Evolutionary conservation across 495 filamentous ascomycete species (phyloP).

Genomic region (Neurospora hispaniola): DNA sequence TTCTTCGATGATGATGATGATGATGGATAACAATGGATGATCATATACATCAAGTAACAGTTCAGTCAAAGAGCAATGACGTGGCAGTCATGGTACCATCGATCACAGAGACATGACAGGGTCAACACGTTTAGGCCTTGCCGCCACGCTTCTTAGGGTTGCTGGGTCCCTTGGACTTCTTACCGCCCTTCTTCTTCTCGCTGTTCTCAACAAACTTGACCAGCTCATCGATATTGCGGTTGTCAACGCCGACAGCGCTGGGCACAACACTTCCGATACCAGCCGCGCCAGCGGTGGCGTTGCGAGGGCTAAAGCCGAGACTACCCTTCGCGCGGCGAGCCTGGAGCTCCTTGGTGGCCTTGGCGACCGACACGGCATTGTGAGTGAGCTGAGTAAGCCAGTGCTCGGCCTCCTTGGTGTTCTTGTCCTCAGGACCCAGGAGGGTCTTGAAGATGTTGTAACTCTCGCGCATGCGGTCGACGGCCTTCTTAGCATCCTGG

Average conservation of each 20-base stretch:
- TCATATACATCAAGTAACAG: background rate
- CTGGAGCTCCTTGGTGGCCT: constrained; percentile 79
- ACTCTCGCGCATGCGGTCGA: constrained; percentile 85
- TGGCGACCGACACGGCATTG: constrained; percentile 86
- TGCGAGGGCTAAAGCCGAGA: constrained; percentile 37
- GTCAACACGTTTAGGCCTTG: constrained; percentile 2
- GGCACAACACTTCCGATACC: constrained; percentile 17
- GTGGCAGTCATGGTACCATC: background rate
- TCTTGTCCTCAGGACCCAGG: constrained; percentile 79
- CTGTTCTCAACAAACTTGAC: constrained; percentile 14
- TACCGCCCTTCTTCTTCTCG: constrained; percentile 31
- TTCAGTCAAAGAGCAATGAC: background rate
- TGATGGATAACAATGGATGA: background rate
- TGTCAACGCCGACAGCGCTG: constrained; percentile 4
- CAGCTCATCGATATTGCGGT: constrained; percentile 16
- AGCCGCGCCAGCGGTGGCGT: constrained; percentile 32
- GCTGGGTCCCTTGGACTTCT: constrained; percentile 55
- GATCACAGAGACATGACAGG: background rate
- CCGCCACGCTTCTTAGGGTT: constrained; percentile 61
- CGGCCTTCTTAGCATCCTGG: constrained; percentile 80
- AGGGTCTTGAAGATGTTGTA: constrained; percentile 86
- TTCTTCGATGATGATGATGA: background rate
- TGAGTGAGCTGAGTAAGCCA: constrained; percentile 96
- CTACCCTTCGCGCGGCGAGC: constrained; percentile 52
- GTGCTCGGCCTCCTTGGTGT: constrained; percentile 87